A percentile compares a stretch with the other conserved stretches of the same genome.
Conservation (phyloP, 352 stramenopile species). For the Globisporangium alternatum region DNA sequence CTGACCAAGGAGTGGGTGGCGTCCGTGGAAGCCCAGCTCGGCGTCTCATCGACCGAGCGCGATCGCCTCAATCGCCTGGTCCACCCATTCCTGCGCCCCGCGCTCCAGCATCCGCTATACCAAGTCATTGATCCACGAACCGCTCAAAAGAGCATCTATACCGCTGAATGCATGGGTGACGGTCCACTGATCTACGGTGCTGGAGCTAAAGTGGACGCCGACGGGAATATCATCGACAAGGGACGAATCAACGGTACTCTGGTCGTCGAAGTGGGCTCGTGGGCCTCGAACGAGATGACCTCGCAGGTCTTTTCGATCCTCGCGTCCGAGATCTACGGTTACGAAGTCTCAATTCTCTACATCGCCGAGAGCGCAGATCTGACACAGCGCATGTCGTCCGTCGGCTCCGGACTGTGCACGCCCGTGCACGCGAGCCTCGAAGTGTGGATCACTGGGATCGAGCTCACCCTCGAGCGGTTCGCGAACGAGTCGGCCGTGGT, state of each 20-base stretch:
- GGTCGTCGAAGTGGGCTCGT: constrained; percentile 24
- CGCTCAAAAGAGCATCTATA: neutral
- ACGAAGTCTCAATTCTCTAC: constrained; percentile 17
- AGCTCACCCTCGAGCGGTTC: constrained; percentile 17
- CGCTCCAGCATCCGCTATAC: constrained; percentile 21
- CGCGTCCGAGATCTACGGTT: constrained; percentile 21
- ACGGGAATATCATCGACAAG: constrained; percentile 16
- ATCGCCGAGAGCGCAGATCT: neutral
- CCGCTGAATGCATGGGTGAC: constrained; percentile 14
- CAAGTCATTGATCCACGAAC: constrained; percentile 26
- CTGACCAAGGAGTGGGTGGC: constrained; percentile 31
- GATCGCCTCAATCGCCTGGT: constrained; percentile 14
- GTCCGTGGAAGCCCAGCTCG: constrained; percentile 11
- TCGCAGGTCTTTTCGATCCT: constrained; percentile 32
- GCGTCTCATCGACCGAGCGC: constrained; percentile 1
- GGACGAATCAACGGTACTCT: constrained; percentile 24
- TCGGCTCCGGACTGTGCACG: constrained; percentile 20
- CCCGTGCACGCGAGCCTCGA: constrained; percentile 39
- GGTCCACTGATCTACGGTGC: constrained; percentile 22
- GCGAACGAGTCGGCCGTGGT: constrained; percentile 26
- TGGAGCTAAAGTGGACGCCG: constrained; percentile 17
- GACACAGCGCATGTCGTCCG: constrained; percentile 34
- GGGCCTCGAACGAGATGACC: constrained; percentile 25
- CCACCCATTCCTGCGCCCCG: constrained; percentile 27
- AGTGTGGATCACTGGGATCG: constrained; percentile 25